Evolutionary conservation across 2,329 filamentous ascomycete species (phyloP), one percentile per base, ranked within the genome.

Genomic region (Elsinoe batatas): DNA sequence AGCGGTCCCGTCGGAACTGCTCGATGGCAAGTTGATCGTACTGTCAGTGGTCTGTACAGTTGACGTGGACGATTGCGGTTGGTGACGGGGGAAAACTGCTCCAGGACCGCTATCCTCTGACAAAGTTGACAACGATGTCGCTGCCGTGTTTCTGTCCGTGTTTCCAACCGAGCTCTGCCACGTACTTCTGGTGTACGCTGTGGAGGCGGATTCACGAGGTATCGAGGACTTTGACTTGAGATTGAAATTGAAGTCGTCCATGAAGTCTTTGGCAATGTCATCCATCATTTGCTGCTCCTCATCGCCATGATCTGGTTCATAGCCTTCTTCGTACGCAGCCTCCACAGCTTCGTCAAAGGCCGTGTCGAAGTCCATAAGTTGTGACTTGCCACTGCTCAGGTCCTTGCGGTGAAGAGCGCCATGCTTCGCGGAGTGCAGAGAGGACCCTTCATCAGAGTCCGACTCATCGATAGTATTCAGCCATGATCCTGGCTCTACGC

Each of bases 321-420:
- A 87, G 0, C 88, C 88, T 60, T 96, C 90, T 67, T 95, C 87
- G 68, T 97, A 98, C 4, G 91, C 93, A 51, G 91, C 91, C 69
- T 97, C 93, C 7, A 97, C 91, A 12, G 93, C 93, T 20, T 91
- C 91, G 71, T 97, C 91, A 42, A 97, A 77, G 3, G 93, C 93
- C 7, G 89, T 90, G 70, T 96, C 91, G 61, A 97, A 95, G 65
- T 95, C 91, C 5, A 88, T 85, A 67, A 95, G 88, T 30, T 79
- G 82, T 43, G 83, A 83, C 60, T 87, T 91, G 2, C 78, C 67
- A 35, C 76, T 77, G 49, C 85, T 81, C 54, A 88, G 80, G 61
- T 87, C 84, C 64, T 85, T 88, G 60, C 85, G 79, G 59, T 81
- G 78, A 47, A 87, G 71, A 42, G 82, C 79, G 1, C 85, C 88